A percentile compares a stretch with the other conserved stretches of the same genome.
Evolutionary conservation across 768 basidiomycete genomes (phyloP).

Genomic region (Leccinum arenicola): DNA sequence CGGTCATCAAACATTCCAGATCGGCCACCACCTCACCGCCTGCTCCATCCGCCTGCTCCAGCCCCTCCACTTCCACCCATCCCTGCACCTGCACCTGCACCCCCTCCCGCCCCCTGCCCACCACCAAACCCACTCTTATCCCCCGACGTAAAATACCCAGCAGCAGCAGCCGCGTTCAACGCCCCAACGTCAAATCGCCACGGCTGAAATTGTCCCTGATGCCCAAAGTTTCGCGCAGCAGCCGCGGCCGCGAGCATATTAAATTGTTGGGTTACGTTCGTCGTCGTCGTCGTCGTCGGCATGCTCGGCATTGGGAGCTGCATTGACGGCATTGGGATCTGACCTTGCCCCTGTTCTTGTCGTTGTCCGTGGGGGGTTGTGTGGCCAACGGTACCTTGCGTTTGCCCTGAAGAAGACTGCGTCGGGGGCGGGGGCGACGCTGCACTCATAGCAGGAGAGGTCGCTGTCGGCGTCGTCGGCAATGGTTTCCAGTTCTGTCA

Average conservation of each 20-base stretch:
- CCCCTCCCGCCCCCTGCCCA: neutral
- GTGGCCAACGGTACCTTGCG: neutral
- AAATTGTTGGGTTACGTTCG: conserved; percentile 21
- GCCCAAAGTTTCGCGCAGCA: conserved; percentile 23
- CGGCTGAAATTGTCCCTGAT: conserved; percentile 22
- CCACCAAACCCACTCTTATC: conserved; percentile 19
- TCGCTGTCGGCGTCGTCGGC: conserved; percentile 6
- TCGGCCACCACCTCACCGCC: neutral
- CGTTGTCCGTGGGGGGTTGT: neutral
- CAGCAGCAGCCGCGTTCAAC: conserved; percentile 15
- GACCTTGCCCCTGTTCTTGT: neutral
- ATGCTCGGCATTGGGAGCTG: neutral
- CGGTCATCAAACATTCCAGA: neutral
- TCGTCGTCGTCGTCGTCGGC: conserved; percentile 3
- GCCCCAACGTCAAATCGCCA: conserved; percentile 17
- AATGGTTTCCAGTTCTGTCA: conserved; percentile 60
- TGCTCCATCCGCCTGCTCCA: neutral
- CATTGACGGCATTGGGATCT: neutral
- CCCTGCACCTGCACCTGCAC: neutral
- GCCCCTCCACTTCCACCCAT: conserved; percentile 6
- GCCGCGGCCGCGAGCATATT: conserved; percentile 26
- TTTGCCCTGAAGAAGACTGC: neutral
- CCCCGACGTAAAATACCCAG: conserved; percentile 18
- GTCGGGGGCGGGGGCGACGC: conserved; percentile 1
- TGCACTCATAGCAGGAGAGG: neutral